These are phyloP conservation scores for Trematosphaeria pertusa DNA, from an alignment of 2,329 filamentous ascomycete genomes.

Conservation along the genomic window DNA sequence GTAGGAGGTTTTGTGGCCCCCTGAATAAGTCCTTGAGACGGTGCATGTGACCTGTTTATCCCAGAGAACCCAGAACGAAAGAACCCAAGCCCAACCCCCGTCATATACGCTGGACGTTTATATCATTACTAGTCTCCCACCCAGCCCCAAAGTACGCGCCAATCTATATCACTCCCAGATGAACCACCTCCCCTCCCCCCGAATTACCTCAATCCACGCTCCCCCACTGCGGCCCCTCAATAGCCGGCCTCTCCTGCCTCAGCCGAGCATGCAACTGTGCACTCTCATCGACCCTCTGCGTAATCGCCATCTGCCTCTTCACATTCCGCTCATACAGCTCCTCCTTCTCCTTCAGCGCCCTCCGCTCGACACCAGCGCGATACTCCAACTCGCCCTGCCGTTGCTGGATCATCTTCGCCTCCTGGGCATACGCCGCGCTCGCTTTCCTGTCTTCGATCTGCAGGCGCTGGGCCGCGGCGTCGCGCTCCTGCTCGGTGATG, in stretches of 20 bases:
- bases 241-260: conserved; percentile 35
- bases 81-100: too few species aligned
- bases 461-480: conserved; percentile 26
- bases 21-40: too few species aligned
- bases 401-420: conserved; percentile 30
- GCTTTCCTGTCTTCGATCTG: conserved; percentile 33
- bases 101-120: too few species aligned
- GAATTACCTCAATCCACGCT: conserved; percentile 43
- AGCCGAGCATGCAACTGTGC: conserved; percentile 38
- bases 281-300: conserved; percentile 39
- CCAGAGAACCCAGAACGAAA: too few species aligned
- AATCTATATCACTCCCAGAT: too few species aligned
- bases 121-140: too few species aligned
- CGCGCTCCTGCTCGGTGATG: conserved; percentile 37
- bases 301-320: conserved; percentile 38
- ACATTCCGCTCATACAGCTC: conserved; percentile 42
- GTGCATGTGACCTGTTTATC: too few species aligned
- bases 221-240: conserved; percentile 38
- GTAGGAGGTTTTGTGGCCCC: too few species aligned
- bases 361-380: conserved; percentile 30
- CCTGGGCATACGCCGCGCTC: conserved; percentile 19
- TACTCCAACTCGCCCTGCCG: conserved; percentile 37
- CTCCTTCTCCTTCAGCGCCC: conserved; percentile 41
- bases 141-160: too few species aligned
- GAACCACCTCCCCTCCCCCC: too few species aligned